Evolutionary conservation across 2,329 filamentous ascomycete species (phyloP), one percentile per base, ranked within the genome.

Genomic region (Phialemoniopsis sp.): DNA sequence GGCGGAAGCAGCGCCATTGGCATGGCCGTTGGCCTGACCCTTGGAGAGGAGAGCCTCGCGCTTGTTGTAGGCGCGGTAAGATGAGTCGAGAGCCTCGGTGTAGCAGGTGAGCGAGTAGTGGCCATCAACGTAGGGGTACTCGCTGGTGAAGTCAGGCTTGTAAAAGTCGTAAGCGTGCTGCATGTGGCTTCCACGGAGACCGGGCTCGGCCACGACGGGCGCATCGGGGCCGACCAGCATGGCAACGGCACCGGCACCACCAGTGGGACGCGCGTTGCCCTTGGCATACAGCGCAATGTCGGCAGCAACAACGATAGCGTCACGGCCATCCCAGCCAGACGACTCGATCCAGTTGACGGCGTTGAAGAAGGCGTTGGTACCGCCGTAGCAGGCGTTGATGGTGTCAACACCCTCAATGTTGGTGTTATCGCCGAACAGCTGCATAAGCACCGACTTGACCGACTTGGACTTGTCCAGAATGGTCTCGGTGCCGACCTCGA

Each of bases 381-480:
- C 87, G 55, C 87, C 87, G 64, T 91, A 91, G 76, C 87, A 91
- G 49, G 87, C 87, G 60, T 91, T 91, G 63, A 90, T 66, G 41
- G 82, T 89, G 67, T 91, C 87, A 37, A 90, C 77, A 63, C 87
- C 87, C 70, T 91, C 87, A 45, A 91, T 72, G 70, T 86, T 89
- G 69, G 81, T 85, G 72, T 91, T 91, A 54, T 86, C 83, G 58
- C 82, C 78, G 54, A 91, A 89, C 34, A 91, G 75, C 72, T 90
- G 87, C 87, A 91, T 91, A 49, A 91, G 70, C 46, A 91, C 85
- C 21, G 85, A 85, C 78, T 91, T 91, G 70, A 90, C 87, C 34
- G 87, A 90, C 76, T 91, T 91, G 61, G 87, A 90, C 74, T 91
- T 91, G 77, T 91, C 87, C 57, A 91, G 72, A 41, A 91, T 72